phyloP scores from a whole-genome alignment of 164 flowering plant genomes.

The Berberis thunbergii region DNA sequence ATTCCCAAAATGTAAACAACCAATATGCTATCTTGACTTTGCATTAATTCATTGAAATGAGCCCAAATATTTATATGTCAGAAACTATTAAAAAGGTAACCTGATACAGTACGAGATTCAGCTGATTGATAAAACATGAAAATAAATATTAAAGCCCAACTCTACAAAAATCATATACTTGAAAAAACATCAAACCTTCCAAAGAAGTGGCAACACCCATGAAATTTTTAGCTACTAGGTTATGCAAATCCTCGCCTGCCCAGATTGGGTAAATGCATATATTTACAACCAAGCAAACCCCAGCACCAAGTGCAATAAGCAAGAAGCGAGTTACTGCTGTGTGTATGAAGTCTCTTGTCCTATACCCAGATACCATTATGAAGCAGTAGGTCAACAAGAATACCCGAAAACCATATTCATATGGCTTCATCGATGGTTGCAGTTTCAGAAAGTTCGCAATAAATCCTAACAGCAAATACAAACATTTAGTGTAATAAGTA shows the following conservation, averaged over 20 bases:
- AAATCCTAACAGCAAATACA: conserved; percentile 38
- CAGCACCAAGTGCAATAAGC: conserved; percentile 73
- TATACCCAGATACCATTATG: conserved; percentile 62
- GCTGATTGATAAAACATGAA: too few relatives aligned
- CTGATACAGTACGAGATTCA: too few relatives aligned
- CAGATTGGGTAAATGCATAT: conserved; percentile 79
- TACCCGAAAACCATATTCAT: conserved; percentile 87
- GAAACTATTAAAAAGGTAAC: too few relatives aligned
- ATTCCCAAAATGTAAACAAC: too few relatives aligned
- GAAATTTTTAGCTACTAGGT: conserved; percentile 75
- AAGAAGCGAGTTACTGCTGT: conserved; percentile 59
- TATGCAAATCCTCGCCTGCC: conserved; percentile 91
- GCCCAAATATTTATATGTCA: too few relatives aligned
- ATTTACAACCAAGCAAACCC: conserved; percentile 48
- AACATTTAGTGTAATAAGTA: background rate
- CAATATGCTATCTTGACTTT: too few relatives aligned
- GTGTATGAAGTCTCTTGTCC: conserved; percentile 44
- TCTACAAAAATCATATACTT: background rate
- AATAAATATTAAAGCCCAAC: too few relatives aligned
- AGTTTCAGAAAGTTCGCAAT: conserved; percentile 45
- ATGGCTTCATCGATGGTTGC: conserved; percentile 71
- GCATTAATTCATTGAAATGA: too few relatives aligned
- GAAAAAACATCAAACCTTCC: conserved; percentile 37
- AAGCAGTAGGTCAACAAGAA: conserved; percentile 76
- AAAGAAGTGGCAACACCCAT: conserved; percentile 53